Base-by-base conservation (phyloP, 2,329 filamentous ascomycete genomes). In the Cercospora canescens region DNA sequence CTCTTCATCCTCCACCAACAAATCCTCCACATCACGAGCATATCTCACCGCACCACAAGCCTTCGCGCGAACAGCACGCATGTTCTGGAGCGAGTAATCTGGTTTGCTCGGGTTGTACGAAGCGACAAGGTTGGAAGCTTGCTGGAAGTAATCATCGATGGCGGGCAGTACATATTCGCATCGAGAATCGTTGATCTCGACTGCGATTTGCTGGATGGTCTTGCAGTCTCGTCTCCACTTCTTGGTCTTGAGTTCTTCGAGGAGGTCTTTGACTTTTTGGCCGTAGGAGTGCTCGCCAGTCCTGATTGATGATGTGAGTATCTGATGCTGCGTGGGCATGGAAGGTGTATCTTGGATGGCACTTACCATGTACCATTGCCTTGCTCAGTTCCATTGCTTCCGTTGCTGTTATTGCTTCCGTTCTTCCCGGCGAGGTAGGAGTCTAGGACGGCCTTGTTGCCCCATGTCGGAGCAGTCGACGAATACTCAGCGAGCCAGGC, bases 241-340 rank as follows among this genome's bases (percentile, higher is more conserved):
- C 56, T 60, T 52, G 24, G 30, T 52, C 45, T 59, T 64, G 62
- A 64, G 62, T 21, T 64, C 39, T 39, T 55, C 56, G 14, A 64
- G 28, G 5, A 26, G 54, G n/a, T 30, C 21, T 32, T 64, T 64
- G 57, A 64, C 57, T 2, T 64, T 52, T 21, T 62, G 45, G 30
- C 60, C 60, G 45, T 62, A 62, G 16, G 45, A 54, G 21, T 54
- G 30, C 48, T 62, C 60, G 45, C 60, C 60, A 12, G 45, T 56
- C 62, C 52, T 56, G 32, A 1, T 6, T 24, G 12, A 2, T 9
- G 18, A 7, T 8, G 30, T 56, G 4, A 56, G 52, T 32, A 1
- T 8, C n/a, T 24, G 28, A 9, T 14, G n/a, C 3, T n/a, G 30
- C 18, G 5, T 24, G 28, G 16, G 30, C 6, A 5, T 35, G 14